These are phyloP conservation scores for Metschnikowia borealis DNA, from an alignment of 805 yeast species.

Conservation along the genomic window DNA sequence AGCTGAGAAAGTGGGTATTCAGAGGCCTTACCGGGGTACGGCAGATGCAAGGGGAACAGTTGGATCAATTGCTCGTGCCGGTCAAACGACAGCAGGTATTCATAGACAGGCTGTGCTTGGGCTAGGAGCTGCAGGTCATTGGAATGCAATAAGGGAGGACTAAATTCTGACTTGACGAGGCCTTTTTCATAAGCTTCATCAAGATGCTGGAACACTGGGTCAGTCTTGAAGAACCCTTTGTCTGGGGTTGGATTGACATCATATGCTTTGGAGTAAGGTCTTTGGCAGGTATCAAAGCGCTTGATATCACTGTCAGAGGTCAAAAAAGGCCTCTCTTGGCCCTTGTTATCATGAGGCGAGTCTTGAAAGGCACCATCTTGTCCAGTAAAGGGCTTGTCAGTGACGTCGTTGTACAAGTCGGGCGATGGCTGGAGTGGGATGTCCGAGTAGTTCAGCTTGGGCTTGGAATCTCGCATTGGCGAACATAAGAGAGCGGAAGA, in stretches of 20 bases:
- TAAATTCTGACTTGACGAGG: neutral
- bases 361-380: neutral
- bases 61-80: slow-evolving; percentile 1
- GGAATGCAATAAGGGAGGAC: slow-evolving; percentile 1
- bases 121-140: slow-evolving; percentile 1
- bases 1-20: neutral
- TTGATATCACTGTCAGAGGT: neutral
- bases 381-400: neutral
- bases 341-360: neutral
- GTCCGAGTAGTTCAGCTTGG: slow-evolving; percentile 1
- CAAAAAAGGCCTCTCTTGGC: neutral
- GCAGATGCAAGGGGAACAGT: slow-evolving; percentile 3
- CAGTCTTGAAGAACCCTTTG: neutral
- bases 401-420: neutral
- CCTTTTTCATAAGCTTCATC: neutral
- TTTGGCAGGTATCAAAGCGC: neutral
- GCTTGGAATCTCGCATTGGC: slow-evolving; percentile 4
- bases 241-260: neutral
- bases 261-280: neutral
- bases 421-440: slow-evolving; percentile 2
- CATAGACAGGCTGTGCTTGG: neutral
- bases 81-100: neutral
- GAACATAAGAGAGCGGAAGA: neutral
- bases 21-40: neutral
- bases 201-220: neutral